Percentiles rank a stretch among this genome's conserved stretches.
Evolutionary conservation across 257 asterid species (phyloP).

Genomic region (Echites panduratus): DNA sequence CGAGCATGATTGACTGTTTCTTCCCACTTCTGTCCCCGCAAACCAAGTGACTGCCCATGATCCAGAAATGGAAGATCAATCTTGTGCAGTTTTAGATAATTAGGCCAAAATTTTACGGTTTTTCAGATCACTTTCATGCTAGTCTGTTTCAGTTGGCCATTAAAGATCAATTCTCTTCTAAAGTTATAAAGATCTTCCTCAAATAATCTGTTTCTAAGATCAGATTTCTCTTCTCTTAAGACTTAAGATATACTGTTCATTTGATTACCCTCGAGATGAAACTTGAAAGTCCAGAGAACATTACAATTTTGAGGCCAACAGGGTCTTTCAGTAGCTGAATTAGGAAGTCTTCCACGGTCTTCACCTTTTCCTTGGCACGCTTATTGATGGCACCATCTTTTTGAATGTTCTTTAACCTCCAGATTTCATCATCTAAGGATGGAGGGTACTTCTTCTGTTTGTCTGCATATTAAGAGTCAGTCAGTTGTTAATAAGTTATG

Average conservation of each 20-base stretch:
- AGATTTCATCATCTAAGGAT: conserved; percentile 22
- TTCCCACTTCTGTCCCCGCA: conserved; percentile 20
- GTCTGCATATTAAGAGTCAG: conserved; percentile 9
- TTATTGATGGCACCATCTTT: background rate
- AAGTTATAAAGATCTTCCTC: too few relatives aligned
- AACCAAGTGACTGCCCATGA: conserved; percentile 27
- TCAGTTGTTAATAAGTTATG: too few relatives aligned
- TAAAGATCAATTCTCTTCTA: too few relatives aligned
- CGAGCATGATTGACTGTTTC: conserved; percentile 33
- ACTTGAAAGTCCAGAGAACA: background rate
- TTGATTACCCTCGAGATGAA: too few relatives aligned
- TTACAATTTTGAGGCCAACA: background rate
- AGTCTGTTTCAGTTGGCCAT: too few relatives aligned
- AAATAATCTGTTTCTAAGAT: too few relatives aligned
- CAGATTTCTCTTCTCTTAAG: too few relatives aligned
- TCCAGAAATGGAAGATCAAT: conserved; percentile 3
- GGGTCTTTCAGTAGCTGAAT: background rate
- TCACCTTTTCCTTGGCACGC: background rate
- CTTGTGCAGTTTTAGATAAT: too few relatives aligned
- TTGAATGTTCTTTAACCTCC: conserved; percentile 19
- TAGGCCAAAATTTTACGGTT: too few relatives aligned
- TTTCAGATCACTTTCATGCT: too few relatives aligned
- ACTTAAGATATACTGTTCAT: too few relatives aligned
- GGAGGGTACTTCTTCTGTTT: conserved; percentile 23
- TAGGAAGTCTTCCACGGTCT: conserved; percentile 22